Evolutionary conservation across 768 basidiomycete genomes (phyloP), one percentile per base, ranked within the genome.

Genomic region (Sistotremastrum suecicum): DNA sequence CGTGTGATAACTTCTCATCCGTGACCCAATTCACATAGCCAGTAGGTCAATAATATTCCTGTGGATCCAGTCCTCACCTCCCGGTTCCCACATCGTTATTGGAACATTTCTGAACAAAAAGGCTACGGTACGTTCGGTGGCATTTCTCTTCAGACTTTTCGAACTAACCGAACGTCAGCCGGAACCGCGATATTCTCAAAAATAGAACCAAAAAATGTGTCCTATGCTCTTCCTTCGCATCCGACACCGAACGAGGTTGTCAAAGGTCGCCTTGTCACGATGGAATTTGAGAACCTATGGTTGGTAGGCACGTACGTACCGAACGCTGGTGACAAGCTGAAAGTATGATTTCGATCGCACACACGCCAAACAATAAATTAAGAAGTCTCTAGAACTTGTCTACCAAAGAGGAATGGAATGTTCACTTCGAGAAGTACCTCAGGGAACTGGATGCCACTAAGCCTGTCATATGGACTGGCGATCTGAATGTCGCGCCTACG

Each of bases 401-500:
- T 32, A 72, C 66, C 41, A 89, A 91, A 60, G 80, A 83, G 41
- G 63, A 68, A 44, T 91, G 89, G 89, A 83, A 87, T 48, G 56
- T 56, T 3, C 79, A 88, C 56, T 90, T 92, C 56, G 76, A 80
- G 44, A 51, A 65, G 2, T 81, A 90, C 55, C 69, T 91, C 20
- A 76, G 76, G 3, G 68, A 75, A 28, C 64, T 91, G 3, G 84
- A 90, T 61, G 71, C 67, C 50, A 75, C 71, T 54, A 92, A 91
- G 54, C 79, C 87, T 3, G 81, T 92, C 7, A 81, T 92, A 46
- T 91, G 89, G 89, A 69, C 72, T 7, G 89, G 89, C 5, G 89
- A 92, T 61, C 56, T 91, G 47, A 92, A 92, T 50, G 84, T 88
- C 38, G 85, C 88, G 3, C 85, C 85, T 2, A 85, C 85, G 1